Evolutionary conservation across 441 rosid genomes (phyloP).

Genomic region (Populus hybrid): DNA sequence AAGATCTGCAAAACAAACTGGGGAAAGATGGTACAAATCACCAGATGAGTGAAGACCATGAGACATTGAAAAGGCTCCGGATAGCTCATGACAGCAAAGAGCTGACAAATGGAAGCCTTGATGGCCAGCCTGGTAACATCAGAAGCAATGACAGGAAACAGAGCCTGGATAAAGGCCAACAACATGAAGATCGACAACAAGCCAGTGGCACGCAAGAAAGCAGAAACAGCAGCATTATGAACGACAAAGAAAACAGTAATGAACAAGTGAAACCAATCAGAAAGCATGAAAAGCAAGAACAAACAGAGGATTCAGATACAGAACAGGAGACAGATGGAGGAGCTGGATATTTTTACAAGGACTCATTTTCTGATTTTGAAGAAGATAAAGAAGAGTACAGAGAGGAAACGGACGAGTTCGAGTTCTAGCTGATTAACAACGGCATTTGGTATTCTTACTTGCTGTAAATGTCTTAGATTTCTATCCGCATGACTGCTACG

Average conservation of each 20-base stretch:
- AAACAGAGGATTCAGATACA: conserved; percentile 13
- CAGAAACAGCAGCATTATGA: conserved; percentile 10
- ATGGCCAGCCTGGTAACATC: conserved; percentile 1
- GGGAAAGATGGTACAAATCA: conserved; percentile 2
- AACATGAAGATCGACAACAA: conserved; percentile 22
- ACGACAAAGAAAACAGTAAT: conserved; percentile 3
- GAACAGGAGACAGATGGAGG: conserved; percentile 16
- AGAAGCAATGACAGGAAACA: conserved; percentile 1
- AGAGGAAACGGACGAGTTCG: conserved; percentile 33
- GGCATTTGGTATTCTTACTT: background rate
- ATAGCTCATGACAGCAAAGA: background rate
- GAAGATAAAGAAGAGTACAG: conserved; percentile 29
- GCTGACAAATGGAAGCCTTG: conserved; percentile 5
- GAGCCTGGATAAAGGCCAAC: conserved; percentile 13
- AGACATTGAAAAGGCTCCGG: background rate
- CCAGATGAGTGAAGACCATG: conserved; percentile 11
- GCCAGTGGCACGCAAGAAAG: conserved; percentile 4
- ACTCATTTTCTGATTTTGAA: conserved; percentile 22
- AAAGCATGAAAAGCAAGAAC: conserved; percentile 7
- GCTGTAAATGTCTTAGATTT: conserved; percentile 3
- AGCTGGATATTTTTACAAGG: conserved; percentile 12
- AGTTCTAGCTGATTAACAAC: conserved; percentile 25
- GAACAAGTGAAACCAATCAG: conserved; percentile 4
- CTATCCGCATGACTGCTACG: background rate
- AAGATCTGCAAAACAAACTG: background rate